Base-by-base conservation (phyloP, 2,329 filamentous ascomycete genomes). In the Fusarium acutatum region DNA sequence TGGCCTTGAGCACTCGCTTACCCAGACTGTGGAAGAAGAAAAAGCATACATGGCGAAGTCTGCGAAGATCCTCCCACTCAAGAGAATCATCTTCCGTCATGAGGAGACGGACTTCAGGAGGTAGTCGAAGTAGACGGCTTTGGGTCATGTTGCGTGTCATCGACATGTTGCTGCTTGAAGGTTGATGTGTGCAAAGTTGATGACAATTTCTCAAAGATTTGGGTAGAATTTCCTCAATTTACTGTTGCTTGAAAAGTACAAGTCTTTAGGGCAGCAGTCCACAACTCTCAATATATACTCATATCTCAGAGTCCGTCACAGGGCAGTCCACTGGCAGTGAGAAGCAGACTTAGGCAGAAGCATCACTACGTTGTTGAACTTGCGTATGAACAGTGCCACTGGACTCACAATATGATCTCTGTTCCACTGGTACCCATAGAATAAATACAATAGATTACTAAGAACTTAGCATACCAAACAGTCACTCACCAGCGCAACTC, bases 331-430 rank as follows among this genome's bases (percentile, higher is more conserved):
- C n/a, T 50, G n/a, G 4, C 17, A 34, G 30, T 15, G 22, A 24
- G n/a, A 32, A 4, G 47, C 30, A 34, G 4, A 15, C n/a, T 26
- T 24, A 11, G 30, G 30, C n/a, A 34, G 8, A 18, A n/a, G 22
- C 8, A 5, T n/a, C 28, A n/a, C 14, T 22, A 28, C 8, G 3
- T 6, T 22, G 7, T 22, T 30, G 10, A n/a, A 30, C 7, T 34
- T 50, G 5, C 8, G 11, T 6, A 5, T 22, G 49, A 52, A 22
- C 49, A 52, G 0, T 20, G 13, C 9, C n/a, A 17, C 14, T 26
- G 18, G n/a, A 3, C 5, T 35, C 3, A 0, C 1, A 26, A 15
- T 24, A 10, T 15, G 1, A 11, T 20, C 1, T 35, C n/a, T 26
- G n/a, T 15, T 35, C n/a, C 10, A 18, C 6, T 15, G 13, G n/a